Conservation (phyloP, 129 eudicot genomes). For the Flaveria brownii region DNA sequence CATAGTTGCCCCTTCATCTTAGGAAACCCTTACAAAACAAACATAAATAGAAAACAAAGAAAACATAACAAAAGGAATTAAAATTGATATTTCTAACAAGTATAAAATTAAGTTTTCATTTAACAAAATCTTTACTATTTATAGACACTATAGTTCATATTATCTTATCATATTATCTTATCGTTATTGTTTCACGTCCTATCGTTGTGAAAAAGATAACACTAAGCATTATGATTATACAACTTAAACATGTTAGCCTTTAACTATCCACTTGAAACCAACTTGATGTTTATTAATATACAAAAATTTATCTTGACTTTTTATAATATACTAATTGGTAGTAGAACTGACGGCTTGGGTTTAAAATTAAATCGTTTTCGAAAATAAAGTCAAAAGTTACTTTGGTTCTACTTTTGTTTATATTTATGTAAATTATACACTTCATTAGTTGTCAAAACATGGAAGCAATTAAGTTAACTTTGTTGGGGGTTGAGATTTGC, state of each 20-base stretch:
- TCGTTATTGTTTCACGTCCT: not conserved
- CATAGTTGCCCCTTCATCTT: too few relatives aligned
- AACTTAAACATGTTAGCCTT: too few relatives aligned
- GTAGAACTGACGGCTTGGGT: not conserved
- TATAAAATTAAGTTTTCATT: not conserved
- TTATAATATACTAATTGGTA: not conserved
- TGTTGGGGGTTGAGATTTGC: slow-evolving; percentile 27
- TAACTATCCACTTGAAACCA: not conserved
- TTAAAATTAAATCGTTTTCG: not conserved
- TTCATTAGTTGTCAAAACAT: slow-evolving; percentile 34
- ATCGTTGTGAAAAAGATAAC: not conserved
- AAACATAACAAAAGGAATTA: too few relatives aligned
- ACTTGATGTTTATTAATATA: not conserved
- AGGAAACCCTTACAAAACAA: too few relatives aligned
- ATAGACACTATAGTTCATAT: too few relatives aligned
- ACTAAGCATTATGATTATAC: not conserved
- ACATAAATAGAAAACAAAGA: too few relatives aligned
- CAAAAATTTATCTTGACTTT: not conserved
- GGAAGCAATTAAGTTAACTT: slow-evolving; percentile 29
- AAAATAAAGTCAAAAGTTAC: not conserved
- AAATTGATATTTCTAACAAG: too few relatives aligned
- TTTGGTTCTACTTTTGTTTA: slow-evolving; percentile 25
- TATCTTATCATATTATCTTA: too few relatives aligned
- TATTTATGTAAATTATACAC: slow-evolving; percentile 25
- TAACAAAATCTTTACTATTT: not conserved